A percentile compares a stretch with the other conserved stretches of the same genome.
Evolutionary conservation across 2,329 filamentous ascomycete genomes (phyloP).

Genomic region (Periconia digitata): DNA sequence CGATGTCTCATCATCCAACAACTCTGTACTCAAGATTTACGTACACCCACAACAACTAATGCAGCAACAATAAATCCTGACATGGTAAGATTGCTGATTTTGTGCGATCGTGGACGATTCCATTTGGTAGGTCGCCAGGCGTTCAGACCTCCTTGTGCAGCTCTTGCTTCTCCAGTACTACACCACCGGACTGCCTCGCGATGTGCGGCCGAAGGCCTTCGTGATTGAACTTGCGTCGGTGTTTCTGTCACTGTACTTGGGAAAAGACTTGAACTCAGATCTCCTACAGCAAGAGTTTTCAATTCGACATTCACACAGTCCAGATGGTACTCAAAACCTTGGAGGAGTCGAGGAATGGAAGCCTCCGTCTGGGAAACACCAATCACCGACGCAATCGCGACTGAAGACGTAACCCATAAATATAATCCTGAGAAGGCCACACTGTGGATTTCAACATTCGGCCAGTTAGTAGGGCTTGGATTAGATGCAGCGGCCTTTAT

Average conservation of each 20-base stretch:
- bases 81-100: slow-evolving; percentile 1
- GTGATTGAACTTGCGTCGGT: background rate
- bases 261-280: background rate
- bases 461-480: slow-evolving; percentile 19
- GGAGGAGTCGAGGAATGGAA: slow-evolving; percentile 18
- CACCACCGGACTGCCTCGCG: slow-evolving; percentile 15
- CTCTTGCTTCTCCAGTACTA: slow-evolving; percentile 9
- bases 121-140: slow-evolving; percentile 20
- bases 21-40: no score
- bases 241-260: background rate
- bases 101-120: slow-evolving; percentile 4
- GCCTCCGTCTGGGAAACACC: slow-evolving; percentile 20
- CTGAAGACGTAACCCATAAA: slow-evolving; percentile 19
- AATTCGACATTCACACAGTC: background rate
- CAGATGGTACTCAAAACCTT: slow-evolving; percentile 16
- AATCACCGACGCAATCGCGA: slow-evolving; percentile 16
- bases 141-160: slow-evolving; percentile 14
- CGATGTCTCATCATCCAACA: no score
- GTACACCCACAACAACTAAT: slow-evolving; percentile 7
- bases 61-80: slow-evolving; percentile 3
- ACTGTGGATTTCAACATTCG: slow-evolving; percentile 19
- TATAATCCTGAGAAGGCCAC: slow-evolving; percentile 21
- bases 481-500: slow-evolving; percentile 19
- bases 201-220: slow-evolving; percentile 11
- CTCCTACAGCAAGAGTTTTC: background rate